These are phyloP conservation scores for Aegilops sharonensis DNA, from an alignment of 176 grass and related monocot genomes.

Conservation along the genomic window DNA sequence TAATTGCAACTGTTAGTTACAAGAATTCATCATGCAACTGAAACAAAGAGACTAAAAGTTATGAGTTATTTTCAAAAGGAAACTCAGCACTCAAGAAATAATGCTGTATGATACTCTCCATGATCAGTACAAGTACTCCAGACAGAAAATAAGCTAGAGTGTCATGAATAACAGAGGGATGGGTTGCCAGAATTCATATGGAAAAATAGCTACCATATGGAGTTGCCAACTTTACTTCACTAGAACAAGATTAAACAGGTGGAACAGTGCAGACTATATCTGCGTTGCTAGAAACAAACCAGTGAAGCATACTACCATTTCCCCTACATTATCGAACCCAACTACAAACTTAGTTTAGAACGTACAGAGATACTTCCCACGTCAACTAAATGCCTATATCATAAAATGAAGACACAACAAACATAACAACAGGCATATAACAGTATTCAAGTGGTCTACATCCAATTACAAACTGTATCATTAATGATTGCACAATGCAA, in stretches of 20 bases:
- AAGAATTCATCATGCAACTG: neutral
- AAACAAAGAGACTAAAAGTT: neutral
- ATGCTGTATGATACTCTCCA: neutral
- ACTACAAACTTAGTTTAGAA: neutral
- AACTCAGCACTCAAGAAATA: neutral
- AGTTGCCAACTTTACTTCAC: neutral
- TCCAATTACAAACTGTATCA: neutral
- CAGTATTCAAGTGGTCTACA: neutral
- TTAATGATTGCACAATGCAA: neutral
- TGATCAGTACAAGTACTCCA: neutral
- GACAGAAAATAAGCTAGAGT: neutral
- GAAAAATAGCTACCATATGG: conserved; percentile 1
- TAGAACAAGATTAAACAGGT: neutral
- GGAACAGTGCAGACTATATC: neutral
- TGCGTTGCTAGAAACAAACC: neutral
- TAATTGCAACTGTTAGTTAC: neutral
- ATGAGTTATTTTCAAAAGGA: neutral
- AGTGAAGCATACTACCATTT: neutral
- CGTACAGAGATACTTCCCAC: neutral
- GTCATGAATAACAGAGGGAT: neutral
- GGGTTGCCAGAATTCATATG: neutral
- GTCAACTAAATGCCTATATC: neutral
- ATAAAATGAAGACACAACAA: neutral
- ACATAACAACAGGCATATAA: neutral
- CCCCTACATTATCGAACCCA: neutral